Conservation (phyloP, 148 eudicot species). For the Drosera capensis region DNA sequence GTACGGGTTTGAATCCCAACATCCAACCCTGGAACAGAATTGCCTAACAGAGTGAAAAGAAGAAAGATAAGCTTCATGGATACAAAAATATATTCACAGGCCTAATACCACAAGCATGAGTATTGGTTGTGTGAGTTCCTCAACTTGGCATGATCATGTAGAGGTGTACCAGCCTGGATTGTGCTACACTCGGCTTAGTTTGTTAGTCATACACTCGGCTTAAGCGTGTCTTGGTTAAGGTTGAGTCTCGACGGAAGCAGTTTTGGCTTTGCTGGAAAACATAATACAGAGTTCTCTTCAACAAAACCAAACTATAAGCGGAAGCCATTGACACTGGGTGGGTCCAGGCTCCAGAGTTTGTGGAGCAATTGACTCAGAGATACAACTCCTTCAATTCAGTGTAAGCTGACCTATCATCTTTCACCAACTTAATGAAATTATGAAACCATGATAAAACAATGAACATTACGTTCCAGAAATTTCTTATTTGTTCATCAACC, state of each 20-base stretch:
- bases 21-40: conserved; percentile 95
- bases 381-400: background rate
- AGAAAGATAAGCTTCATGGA: background rate
- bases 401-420: background rate
- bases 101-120: too few relatives aligned
- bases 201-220: background rate
- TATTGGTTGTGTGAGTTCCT: too few relatives aligned
- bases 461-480: background rate
- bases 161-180: too few relatives aligned
- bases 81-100: background rate
- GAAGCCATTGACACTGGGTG: background rate
- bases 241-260: too few relatives aligned
- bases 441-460: background rate
- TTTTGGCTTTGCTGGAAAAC: too few relatives aligned
- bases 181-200: background rate
- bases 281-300: too few relatives aligned
- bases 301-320: too few relatives aligned
- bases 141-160: too few relatives aligned
- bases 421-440: too few relatives aligned
- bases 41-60: conserved; percentile 23
- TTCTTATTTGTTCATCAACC: background rate
- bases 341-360: background rate
- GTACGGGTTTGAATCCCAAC: conserved; percentile 90
- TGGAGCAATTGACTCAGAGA: background rate
- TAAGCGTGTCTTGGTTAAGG: too few relatives aligned